phyloP scores from a whole-genome alignment of 768 basidiomycete genomes.

The Austroboletus eburneus region DNA sequence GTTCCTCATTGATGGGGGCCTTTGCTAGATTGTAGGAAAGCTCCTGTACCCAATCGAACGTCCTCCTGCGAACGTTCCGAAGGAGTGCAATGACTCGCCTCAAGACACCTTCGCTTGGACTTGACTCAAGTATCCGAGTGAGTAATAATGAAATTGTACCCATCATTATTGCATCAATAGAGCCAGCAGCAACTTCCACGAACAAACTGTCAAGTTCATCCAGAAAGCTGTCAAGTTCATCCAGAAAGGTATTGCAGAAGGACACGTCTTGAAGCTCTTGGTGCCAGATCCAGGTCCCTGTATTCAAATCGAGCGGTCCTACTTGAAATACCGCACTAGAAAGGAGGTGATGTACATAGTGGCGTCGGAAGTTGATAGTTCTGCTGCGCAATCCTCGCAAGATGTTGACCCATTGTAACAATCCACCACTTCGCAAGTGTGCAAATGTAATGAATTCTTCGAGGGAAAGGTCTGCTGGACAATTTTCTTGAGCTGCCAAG shows the following conservation, averaged over 20 bases:
- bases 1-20: not conserved
- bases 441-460: not conserved
- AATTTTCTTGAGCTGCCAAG: not conserved
- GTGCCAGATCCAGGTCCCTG: not conserved
- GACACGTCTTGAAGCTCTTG: not conserved
- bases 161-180: conserved; percentile 26
- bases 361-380: not conserved
- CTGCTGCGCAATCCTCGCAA: not conserved
- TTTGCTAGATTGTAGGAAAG: not conserved
- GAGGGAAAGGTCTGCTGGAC: not conserved
- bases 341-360: not conserved
- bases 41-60: not conserved
- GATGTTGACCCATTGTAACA: not conserved
- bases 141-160: conserved; percentile 30
- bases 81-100: not conserved
- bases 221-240: not conserved
- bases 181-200: not conserved
- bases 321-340: not conserved
- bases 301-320: conserved; percentile 21
- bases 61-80: not conserved
- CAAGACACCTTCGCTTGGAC: not conserved
- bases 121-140: not conserved
- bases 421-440: not conserved
- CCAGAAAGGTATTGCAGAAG: not conserved
- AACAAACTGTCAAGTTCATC: not conserved